These are phyloP conservation scores for Skeletonema marinoi DNA, from an alignment of 108 stramenopile genomes.

Conservation along the genomic window DNA sequence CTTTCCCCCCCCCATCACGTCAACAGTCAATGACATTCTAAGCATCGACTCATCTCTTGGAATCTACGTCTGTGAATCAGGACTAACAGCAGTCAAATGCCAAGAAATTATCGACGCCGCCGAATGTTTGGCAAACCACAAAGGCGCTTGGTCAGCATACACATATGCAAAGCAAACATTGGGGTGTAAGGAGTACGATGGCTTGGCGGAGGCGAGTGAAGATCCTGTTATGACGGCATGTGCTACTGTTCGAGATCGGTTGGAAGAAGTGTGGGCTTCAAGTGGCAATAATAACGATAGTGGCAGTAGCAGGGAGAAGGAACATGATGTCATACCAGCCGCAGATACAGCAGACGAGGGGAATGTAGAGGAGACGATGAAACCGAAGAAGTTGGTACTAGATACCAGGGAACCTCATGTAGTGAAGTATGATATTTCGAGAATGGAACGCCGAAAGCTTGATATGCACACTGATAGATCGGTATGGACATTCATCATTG, in stretches of 20 bases:
- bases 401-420: constrained; percentile 83
- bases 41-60: constrained; percentile 43
- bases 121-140: constrained; percentile 56
- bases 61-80: constrained; percentile 73
- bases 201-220: constrained; percentile 43
- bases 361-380: neutral
- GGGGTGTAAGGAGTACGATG: constrained; percentile 75
- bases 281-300: neutral
- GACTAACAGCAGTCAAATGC: constrained; percentile 52
- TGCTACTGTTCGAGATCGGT: constrained; percentile 20
- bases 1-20: neutral
- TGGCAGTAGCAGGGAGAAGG: neutral
- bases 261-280: neutral
- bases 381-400: constrained; percentile 33
- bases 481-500: constrained; percentile 82
- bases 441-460: constrained; percentile 73
- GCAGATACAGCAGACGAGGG: neutral
- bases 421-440: constrained; percentile 76
- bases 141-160: constrained; percentile 38
- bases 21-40: constrained; percentile 24
- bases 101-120: constrained; percentile 57
- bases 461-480: constrained; percentile 84
- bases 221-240: constrained; percentile 31
- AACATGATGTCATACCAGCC: neutral
- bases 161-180: constrained; percentile 86